These are phyloP conservation scores for Lentinus tigrinus DNA, from an alignment of 768 basidiomycete species.

Conservation along the genomic window DNA sequence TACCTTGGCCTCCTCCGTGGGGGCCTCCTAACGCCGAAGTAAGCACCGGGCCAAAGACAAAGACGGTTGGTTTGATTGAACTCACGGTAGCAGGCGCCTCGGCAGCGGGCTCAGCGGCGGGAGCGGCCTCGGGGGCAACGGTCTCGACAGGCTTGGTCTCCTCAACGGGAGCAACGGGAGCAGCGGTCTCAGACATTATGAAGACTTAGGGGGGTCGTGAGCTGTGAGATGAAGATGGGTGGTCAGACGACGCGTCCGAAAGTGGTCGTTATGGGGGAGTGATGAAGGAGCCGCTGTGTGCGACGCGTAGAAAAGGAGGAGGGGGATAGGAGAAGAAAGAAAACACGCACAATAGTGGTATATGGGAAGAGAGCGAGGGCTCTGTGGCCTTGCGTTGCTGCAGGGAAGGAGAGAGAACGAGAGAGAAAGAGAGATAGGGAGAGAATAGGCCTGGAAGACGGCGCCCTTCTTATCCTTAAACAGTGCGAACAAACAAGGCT, in stretches of 20 bases:
- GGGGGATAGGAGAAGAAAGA: conserved; percentile 9
- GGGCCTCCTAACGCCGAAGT: conserved; percentile 31
- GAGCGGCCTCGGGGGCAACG: conserved; percentile 33
- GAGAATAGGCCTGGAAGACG: conserved; percentile 26
- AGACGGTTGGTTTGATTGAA: conserved; percentile 5
- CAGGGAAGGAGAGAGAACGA: conserved; percentile 30
- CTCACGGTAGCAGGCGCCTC: conserved; percentile 39
- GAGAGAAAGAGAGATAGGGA: conserved; percentile 34
- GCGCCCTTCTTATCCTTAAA: conserved; percentile 38
- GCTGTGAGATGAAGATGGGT: conserved; percentile 35
- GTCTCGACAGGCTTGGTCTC: conserved; percentile 53
- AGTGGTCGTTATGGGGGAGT: conserved; percentile 6
- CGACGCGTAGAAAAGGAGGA: conserved; percentile 6
- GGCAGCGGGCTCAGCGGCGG: conserved; percentile 39
- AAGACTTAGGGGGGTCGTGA: conserved; percentile 47
- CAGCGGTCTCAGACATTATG: conserved; percentile 84
- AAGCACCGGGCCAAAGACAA: conserved; percentile 1
- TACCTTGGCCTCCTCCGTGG: conserved; percentile 39
- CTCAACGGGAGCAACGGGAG: conserved; percentile 47
- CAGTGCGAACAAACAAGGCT: conserved; percentile 36
- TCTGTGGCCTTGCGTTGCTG: conserved; percentile 35
- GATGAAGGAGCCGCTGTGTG: too few species aligned
- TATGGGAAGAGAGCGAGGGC: conserved; percentile 57
- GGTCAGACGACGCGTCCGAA: conserved; percentile 21
- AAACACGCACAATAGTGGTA: conserved; percentile 47